These are phyloP conservation scores for Withania somnifera DNA, from an alignment of 305 asterid genomes.

Conservation along the genomic window DNA sequence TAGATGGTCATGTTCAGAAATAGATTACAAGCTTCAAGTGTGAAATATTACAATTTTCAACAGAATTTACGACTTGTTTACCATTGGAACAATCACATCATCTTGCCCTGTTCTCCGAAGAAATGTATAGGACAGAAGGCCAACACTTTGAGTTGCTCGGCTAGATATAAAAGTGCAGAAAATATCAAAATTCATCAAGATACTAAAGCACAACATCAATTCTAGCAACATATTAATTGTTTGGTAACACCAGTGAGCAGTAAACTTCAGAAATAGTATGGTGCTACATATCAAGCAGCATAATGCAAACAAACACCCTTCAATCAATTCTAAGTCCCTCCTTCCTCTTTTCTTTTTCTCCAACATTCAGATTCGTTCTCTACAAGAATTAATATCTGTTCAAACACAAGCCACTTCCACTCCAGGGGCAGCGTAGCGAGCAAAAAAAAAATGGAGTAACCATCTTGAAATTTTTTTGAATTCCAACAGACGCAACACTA, in stretches of 20 bases:
- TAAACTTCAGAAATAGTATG: background rate
- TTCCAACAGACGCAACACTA: background rate
- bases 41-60: background rate
- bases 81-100: conserved; percentile 96
- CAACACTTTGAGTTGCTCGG: conserved; percentile 79
- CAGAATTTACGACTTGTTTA: conserved; percentile 13
- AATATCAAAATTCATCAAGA: conserved; percentile 7
- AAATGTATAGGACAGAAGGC: conserved; percentile 87
- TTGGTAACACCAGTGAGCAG: background rate
- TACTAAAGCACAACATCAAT: background rate
- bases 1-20: background rate
- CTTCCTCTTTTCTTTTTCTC: background rate
- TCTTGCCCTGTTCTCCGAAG: conserved; percentile 74
- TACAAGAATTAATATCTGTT: background rate
- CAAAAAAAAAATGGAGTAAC: background rate
- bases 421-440: background rate
- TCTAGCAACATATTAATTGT: background rate
- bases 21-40: background rate
- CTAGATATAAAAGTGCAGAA: conserved; percentile 25
- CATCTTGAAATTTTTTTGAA: background rate
- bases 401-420: background rate
- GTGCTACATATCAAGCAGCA: background rate
- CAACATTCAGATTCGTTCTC: background rate
- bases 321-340: background rate
- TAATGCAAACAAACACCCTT: background rate